Base-by-base conservation (phyloP, 371 early-diverging fungal species). In the Gilbertella persicaria region DNA sequence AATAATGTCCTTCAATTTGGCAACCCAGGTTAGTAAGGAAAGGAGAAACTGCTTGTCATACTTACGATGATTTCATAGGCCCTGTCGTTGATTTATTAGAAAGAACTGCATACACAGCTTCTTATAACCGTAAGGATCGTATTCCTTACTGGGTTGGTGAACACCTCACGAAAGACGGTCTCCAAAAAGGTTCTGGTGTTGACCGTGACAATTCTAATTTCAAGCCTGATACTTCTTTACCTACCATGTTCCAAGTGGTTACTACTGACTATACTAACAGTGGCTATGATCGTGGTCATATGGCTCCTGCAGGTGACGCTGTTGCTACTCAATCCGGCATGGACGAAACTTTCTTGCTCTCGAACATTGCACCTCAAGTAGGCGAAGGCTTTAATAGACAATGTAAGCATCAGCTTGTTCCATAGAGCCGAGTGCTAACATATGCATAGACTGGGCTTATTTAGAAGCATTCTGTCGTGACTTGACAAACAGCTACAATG, bases 121-220 rank as follows among this genome's bases (percentile, higher is more conserved):
- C 83, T 7, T 87, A 71, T 62, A 83, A 91, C 67, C 83, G 93
- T 25, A 80, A 79, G 36, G 72, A 87, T 26, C 86, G 90, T 44
- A 82, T 90, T 52, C 89, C 93, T 14, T 80, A 86, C 66, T 93
- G 91, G 92, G 87, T 87, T 4, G 84, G 84, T 2, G 90, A 93
- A 63, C 91, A 91, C 59, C 62, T 93, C 39, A 91, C 90, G 10
- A 66, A 60, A 2, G 80, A 74, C 16, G 74, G 79, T n/a, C 61
- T 91, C 23, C 59, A 55, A 2, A 71, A 76, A 17, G 75, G 71
- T 4, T 60, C 63, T 16, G 79, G 75, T 10, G 83, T 83, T 6
- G 68, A 75, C 19, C 78, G 92, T 12, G 67, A 72, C 25, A 69
- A 79, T 44, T 86, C 87, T 7, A 59, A 62, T 16, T 92, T 92